Evolutionary conservation across 108 stramenopile genomes (phyloP).

Genomic region (Cyclotella baltica): DNA sequence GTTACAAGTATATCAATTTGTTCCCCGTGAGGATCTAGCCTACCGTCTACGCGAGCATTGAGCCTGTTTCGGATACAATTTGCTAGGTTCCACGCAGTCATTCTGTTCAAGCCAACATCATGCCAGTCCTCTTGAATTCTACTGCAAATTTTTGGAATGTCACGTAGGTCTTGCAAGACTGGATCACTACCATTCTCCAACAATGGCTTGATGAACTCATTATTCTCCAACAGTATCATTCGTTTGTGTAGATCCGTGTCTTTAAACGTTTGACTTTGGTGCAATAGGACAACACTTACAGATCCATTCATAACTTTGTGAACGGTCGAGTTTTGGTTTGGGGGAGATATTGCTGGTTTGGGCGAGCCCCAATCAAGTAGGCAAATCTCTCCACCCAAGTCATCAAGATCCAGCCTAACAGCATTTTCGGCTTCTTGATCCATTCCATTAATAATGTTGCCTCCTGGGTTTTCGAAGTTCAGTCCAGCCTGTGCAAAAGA

Average conservation of each 20-base stretch:
- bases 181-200: conserved; percentile 44
- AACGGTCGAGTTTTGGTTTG: conserved; percentile 39
- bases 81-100: conserved; percentile 63
- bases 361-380: conserved; percentile 53
- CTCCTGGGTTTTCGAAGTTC: conserved; percentile 54
- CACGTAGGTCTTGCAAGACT: conserved; percentile 48
- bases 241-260: conserved; percentile 28
- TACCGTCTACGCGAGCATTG: conserved; percentile 46
- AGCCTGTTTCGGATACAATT: conserved; percentile 50
- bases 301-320: conserved; percentile 49
- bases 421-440: conserved; percentile 41
- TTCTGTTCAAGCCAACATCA: conserved; percentile 47
- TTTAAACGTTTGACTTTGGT: conserved; percentile 37
- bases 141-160: conserved; percentile 49
- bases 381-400: conserved; percentile 55
- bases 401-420: conserved; percentile 55
- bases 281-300: conserved; percentile 50
- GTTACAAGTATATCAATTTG: conserved; percentile 61
- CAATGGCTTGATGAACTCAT: conserved; percentile 57
- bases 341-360: conserved; percentile 49
- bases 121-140: conserved; percentile 57
- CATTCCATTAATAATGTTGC: conserved; percentile 25
- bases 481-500: conserved; percentile 39
- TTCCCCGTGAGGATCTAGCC: conserved; percentile 35
- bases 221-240: conserved; percentile 52